Evolutionary conservation across 129 eudicot species (phyloP).

Genomic region (Flaveria trinervia): DNA sequence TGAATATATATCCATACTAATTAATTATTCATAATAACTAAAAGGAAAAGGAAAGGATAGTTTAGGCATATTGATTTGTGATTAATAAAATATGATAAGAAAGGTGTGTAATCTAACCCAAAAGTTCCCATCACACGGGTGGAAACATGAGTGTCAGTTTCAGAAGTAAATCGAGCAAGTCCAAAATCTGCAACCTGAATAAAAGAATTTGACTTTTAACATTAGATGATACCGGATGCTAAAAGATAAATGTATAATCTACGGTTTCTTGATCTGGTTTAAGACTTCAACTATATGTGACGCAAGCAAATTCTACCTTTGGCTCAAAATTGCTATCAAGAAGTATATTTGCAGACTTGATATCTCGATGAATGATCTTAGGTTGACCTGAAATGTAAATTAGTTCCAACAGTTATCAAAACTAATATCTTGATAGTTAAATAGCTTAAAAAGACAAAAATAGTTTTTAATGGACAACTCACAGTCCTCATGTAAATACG

Average conservation of each 20-base stretch:
- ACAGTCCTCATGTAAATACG: slow-evolving; percentile 91
- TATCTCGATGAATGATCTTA: slow-evolving; percentile 89
- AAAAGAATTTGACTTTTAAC: not conserved
- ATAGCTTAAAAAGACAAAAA: not conserved
- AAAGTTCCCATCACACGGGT: slow-evolving; percentile 87
- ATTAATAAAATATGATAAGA: slow-evolving; percentile 8
- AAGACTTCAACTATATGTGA: slow-evolving; percentile 5
- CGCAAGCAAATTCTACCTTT: slow-evolving; percentile 48
- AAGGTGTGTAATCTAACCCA: slow-evolving; percentile 51
- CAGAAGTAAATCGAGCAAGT: slow-evolving; percentile 73
- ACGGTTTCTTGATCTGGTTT: not conserved
- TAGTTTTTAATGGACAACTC: slow-evolving; percentile 39
- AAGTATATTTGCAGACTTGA: slow-evolving; percentile 86
- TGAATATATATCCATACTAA: not conserved
- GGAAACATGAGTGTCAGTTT: slow-evolving; percentile 72
- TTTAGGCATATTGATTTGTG: not conserved
- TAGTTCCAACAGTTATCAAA: not conserved
- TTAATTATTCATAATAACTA: not conserved
- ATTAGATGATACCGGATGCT: not conserved
- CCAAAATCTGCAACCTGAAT: slow-evolving; percentile 94
- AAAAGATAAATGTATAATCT: not conserved
- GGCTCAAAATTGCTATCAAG: slow-evolving; percentile 81
- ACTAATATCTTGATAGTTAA: not conserved
- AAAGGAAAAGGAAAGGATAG: not conserved
- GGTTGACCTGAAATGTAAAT: slow-evolving; percentile 66